A percentile compares a stretch with the other conserved stretches of the same genome.
Conservation (phyloP, 345 rosid species). For the Nasturtium officinale region DNA sequence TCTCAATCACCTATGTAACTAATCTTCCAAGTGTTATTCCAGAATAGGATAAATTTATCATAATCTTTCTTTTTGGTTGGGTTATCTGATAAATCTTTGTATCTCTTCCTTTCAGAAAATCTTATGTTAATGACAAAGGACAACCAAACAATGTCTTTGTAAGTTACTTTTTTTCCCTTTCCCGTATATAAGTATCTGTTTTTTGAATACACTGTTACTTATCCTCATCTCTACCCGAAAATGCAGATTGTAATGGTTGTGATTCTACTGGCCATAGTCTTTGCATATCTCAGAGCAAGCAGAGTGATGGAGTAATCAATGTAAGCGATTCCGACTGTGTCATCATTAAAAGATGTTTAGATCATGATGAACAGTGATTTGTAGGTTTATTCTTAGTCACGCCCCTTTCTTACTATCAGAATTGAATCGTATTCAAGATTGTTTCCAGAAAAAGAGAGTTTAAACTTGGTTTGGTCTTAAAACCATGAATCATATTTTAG, state of each 20-base stretch:
- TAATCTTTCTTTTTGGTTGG: neutral
- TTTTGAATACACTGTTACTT: neutral
- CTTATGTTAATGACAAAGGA: slow-evolving; percentile 50
- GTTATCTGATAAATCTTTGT: slow-evolving; percentile 29
- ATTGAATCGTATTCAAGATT: slow-evolving; percentile 23
- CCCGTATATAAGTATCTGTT: neutral
- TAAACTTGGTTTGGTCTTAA: slow-evolving; percentile 28
- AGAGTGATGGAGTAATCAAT: slow-evolving; percentile 19
- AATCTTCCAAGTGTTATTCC: neutral
- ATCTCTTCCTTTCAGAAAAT: slow-evolving; percentile 54
- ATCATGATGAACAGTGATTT: slow-evolving; percentile 11
- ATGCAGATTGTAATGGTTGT: slow-evolving; percentile 55
- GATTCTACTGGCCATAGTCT: slow-evolving; percentile 54
- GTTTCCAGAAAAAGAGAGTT: slow-evolving; percentile 19
- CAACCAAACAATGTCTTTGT: slow-evolving; percentile 39
- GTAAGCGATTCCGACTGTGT: slow-evolving; percentile 11
- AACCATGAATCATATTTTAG: slow-evolving; percentile 20
- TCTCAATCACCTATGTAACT: neutral
- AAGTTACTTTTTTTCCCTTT: slow-evolving; percentile 9
- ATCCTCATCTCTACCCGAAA: neutral
- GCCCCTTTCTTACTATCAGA: neutral
- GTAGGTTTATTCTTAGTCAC: slow-evolving; percentile 28
- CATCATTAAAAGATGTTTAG: slow-evolving; percentile 1
- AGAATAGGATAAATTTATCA: neutral
- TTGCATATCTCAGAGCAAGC: slow-evolving; percentile 48